Base-by-base conservation (phyloP, 2,329 filamentous ascomycete species). In the Tolypocladium endophyticum region DNA sequence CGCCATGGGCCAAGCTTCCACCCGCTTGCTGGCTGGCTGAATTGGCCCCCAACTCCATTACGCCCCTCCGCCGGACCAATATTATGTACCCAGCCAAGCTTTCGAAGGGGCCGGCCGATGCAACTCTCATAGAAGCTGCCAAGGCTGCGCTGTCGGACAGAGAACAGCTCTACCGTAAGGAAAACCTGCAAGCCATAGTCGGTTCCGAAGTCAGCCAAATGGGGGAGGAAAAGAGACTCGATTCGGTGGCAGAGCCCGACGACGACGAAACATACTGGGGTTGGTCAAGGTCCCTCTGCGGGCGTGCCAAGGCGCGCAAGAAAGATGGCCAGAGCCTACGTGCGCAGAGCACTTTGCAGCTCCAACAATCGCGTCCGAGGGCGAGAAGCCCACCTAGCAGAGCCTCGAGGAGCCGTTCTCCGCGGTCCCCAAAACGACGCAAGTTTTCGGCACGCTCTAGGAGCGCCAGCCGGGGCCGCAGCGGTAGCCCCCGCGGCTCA, bases 211-310 rank as follows among this genome's bases (percentile, higher is more conserved):
- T 93, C n/a, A 87, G 90, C 68, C 85, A 87, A 64, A 78, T 94
- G 61, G 91, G 90, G 14, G 87, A 94, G 69, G 74, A 81, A 20
- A 77, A 90, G 58, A 75, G 86, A 23, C 71, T 83, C 3, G 85
- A 91, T 65, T 84, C 87, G 64, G 75, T 83, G n/a, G 87, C 83
- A 0, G 86, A 86, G 0, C 83, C 88, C 3, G 70, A 86, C 8
- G 79, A 80, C 8, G 87, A 86, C 1, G 86, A 90, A 63, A 90
- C 88, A 0, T 95, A 95, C 71, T 95, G 95, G 69, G 92, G 91
- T 62, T 96, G 92, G 92, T 93, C 90, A 6, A 81, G 83, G 45
- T 77, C 78, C 1, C 94, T 96, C 65, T 95, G 90, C 70, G 80
- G 90, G 64, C 89, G 88, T 68, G 94, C 94, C 88, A 90, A 20